A percentile compares a stretch with the other conserved stretches of the same genome.
phyloP scores from a whole-genome alignment of 805 yeast species.

The Torulaspora microellipsoides region DNA sequence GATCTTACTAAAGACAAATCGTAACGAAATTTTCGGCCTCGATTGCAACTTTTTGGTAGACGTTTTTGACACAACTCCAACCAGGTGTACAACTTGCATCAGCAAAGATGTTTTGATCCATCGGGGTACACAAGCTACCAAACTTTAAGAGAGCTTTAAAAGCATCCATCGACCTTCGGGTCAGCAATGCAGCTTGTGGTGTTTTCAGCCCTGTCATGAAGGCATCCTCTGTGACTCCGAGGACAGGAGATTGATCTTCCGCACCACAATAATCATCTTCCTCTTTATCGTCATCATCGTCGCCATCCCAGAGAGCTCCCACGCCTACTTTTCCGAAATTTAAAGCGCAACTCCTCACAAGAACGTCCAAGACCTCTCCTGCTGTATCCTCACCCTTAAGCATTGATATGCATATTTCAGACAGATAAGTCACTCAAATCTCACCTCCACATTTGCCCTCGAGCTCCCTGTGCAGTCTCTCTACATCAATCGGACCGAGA shows the following conservation, averaged over 20 bases:
- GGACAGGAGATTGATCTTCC: background rate
- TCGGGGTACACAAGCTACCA: conserved; percentile 1
- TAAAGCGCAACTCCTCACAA: background rate
- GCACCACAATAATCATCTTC: background rate
- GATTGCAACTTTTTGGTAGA: background rate
- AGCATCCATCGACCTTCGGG: conserved; percentile 1
- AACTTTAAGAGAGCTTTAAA: conserved; percentile 1
- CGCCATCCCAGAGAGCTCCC: background rate
- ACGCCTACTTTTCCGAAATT: background rate
- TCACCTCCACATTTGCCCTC: background rate
- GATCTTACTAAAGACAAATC: background rate
- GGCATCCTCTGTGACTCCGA: background rate
- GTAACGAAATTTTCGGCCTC: background rate
- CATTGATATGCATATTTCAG: conserved; percentile 2
- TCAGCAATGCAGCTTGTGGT: background rate
- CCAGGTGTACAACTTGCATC: background rate
- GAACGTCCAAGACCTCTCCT: background rate
- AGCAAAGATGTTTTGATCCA: conserved; percentile 1
- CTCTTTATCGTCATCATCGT: background rate
- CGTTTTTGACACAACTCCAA: background rate
- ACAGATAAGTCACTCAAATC: background rate
- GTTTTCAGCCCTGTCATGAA: background rate
- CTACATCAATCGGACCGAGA: too few relatives aligned
- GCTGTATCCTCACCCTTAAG: background rate
- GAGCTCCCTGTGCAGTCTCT: too few relatives aligned